Evolutionary conservation across 23 red algal genomes (phyloP).

Genomic region (Gracilaria gracilis): DNA sequence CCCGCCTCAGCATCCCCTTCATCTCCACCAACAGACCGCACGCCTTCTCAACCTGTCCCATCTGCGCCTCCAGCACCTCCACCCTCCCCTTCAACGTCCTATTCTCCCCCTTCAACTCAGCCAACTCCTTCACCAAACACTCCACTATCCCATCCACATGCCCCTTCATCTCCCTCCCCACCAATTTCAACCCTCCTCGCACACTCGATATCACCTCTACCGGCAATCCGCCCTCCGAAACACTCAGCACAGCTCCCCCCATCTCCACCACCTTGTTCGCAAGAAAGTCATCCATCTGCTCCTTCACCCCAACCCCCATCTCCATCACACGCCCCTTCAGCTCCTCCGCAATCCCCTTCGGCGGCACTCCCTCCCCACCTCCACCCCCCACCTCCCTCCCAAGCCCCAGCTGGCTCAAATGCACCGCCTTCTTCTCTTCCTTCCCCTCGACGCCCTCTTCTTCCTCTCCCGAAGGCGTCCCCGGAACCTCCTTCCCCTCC

Average conservation of each 20-base stretch:
- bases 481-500: conserved; percentile 14
- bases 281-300: conserved; percentile 3
- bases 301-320: conserved; percentile 5
- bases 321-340: neutral
- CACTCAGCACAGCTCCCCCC: neutral
- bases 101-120: neutral
- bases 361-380: neutral
- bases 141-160: conserved; percentile 9
- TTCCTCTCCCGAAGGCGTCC: conserved; percentile 15
- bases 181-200: neutral
- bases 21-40: conserved; percentile 22
- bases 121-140: conserved; percentile 3
- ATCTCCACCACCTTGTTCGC: neutral
- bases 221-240: neutral
- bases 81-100: conserved; percentile 16
- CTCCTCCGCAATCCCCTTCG: conserved; percentile 1
- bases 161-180: neutral
- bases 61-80: conserved; percentile 13
- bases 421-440: neutral
- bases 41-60: conserved; percentile 14
- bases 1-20: conserved; percentile 12
- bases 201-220: neutral
- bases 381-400: neutral
- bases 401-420: conserved; percentile 13
- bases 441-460: conserved; percentile 12